Evolutionary conservation across 148 eudicot species (phyloP).

Genomic region (Silene conica): DNA sequence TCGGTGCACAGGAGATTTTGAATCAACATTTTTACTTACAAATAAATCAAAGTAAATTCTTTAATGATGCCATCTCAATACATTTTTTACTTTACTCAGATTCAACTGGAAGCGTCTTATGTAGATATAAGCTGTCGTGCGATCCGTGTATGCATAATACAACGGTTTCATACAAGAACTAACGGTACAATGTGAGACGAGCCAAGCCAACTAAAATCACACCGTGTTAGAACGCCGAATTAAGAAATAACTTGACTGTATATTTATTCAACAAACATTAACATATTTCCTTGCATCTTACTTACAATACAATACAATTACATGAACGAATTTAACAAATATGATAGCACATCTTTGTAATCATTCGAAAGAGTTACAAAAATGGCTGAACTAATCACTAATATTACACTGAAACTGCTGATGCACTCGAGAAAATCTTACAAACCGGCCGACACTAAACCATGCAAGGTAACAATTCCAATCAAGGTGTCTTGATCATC

Average conservation of each 20-base stretch:
- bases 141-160: too few relatives aligned
- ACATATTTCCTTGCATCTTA: constrained; percentile 1
- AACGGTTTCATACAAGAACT: too few relatives aligned
- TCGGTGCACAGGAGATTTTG: constrained; percentile 20
- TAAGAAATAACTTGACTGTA: too few relatives aligned
- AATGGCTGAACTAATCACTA: not conserved
- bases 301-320: not conserved
- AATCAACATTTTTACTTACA: not conserved
- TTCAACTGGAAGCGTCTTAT: too few relatives aligned
- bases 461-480: constrained; percentile 87
- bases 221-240: too few relatives aligned
- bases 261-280: not conserved
- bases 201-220: too few relatives aligned
- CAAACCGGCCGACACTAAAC: constrained; percentile 81
- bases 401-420: not conserved
- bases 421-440: constrained; percentile 5
- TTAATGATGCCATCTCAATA: not conserved
- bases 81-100: too few relatives aligned
- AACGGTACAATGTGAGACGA: too few relatives aligned
- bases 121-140: too few relatives aligned
- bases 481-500: constrained; percentile 47
- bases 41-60: constrained; percentile 8
- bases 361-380: constrained; percentile 14
- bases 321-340: constrained; percentile 11
- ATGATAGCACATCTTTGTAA: constrained; percentile 1